Conservation (phyloP, 768 basidiomycete genomes). For the Boletus barrowsii region DNA sequence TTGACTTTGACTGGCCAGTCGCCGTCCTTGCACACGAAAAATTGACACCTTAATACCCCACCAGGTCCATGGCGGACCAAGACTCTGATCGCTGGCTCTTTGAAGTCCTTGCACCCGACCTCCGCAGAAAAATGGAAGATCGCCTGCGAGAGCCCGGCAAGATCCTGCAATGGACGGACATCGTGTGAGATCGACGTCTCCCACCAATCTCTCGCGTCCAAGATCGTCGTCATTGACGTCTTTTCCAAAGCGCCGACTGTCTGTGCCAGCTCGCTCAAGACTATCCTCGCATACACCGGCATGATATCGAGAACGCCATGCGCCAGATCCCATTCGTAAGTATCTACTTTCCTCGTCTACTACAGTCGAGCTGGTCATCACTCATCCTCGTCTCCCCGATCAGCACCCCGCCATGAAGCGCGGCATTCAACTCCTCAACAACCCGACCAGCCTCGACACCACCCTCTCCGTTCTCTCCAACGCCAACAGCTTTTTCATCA, state of each 20-base stretch:
- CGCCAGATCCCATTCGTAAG: conserved; percentile 84
- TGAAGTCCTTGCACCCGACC: conserved; percentile 80
- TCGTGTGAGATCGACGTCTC: conserved; percentile 61
- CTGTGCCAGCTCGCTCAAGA: conserved; percentile 61
- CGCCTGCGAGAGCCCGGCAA: conserved; percentile 49
- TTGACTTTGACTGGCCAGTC: conserved; percentile 92
- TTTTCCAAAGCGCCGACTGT: conserved; percentile 51
- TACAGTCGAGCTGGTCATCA: too few relatives aligned
- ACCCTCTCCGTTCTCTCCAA: conserved; percentile 93
- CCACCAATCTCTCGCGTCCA: background rate
- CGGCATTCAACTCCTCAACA: conserved; percentile 76
- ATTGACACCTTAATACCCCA: background rate
- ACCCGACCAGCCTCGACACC: conserved; percentile 50
- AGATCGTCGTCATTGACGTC: background rate
- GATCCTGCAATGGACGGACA: conserved; percentile 86
- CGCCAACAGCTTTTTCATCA: conserved; percentile 88
- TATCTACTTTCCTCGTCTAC: background rate
- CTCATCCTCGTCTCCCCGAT: background rate
- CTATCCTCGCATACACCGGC: conserved; percentile 60
- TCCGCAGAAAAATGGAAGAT: conserved; percentile 69
- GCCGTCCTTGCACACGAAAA: background rate
- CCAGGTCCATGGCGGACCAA: conserved; percentile 89
- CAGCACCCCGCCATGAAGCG: conserved; percentile 98
- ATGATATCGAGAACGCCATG: conserved; percentile 77
- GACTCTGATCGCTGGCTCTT: conserved; percentile 94